phyloP scores from a whole-genome alignment of 345 rosid species.

The Kandelia obovata region DNA sequence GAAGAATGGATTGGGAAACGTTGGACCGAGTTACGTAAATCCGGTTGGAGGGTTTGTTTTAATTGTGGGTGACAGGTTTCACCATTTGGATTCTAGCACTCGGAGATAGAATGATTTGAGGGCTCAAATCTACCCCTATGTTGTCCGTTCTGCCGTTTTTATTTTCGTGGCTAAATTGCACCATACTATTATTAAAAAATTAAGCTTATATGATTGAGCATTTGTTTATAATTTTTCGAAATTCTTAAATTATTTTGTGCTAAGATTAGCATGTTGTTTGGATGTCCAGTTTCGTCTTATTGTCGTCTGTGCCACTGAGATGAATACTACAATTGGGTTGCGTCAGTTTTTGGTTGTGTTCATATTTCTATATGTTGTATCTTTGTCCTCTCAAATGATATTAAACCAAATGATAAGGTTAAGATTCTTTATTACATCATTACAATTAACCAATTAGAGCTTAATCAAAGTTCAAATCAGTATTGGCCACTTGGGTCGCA shows the following conservation, averaged over 20 bases:
- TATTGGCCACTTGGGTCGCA: not conserved
- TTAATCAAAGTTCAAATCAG: slow-evolving; percentile 4
- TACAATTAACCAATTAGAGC: no score
- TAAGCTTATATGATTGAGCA: no score
- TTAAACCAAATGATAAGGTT: no score
- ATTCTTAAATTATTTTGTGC: not conserved
- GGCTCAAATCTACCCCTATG: slow-evolving; percentile 24
- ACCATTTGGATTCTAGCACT: slow-evolving; percentile 30
- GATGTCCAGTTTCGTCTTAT: not conserved
- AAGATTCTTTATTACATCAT: no score
- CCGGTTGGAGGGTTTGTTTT: slow-evolving; percentile 20
- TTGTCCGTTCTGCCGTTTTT: slow-evolving; percentile 39
- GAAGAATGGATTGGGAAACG: no score
- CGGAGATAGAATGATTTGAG: slow-evolving; percentile 37
- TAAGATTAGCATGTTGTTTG: not conserved
- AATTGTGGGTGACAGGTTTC: slow-evolving; percentile 10
- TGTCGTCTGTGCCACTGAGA: slow-evolving; percentile 20
- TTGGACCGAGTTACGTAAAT: not conserved
- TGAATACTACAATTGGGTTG: slow-evolving; percentile 9
- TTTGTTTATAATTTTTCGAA: not conserved
- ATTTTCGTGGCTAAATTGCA: slow-evolving; percentile 3
- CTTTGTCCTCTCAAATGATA: no score
- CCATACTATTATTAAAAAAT: not conserved
- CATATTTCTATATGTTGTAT: no score
- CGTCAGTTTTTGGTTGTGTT: not conserved